Evolutionary conservation across 2,329 filamentous ascomycete species (phyloP), one percentile per base, ranked within the genome.

Genomic region (Arthroderma uncinatum): DNA sequence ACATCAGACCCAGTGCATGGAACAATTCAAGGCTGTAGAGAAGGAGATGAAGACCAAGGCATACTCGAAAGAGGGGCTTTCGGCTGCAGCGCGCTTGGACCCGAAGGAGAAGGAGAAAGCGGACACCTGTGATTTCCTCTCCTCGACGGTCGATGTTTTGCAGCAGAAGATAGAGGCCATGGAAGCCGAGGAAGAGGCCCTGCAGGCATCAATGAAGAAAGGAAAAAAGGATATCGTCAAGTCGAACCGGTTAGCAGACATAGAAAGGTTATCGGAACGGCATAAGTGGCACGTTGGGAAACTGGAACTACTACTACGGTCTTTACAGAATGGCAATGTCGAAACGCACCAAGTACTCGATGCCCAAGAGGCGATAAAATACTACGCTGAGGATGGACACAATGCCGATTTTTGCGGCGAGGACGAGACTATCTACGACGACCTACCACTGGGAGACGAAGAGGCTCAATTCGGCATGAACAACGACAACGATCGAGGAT

Each of bases 21-120:
- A 98, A 76, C 90, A 89, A 68, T 98, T 98, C 82, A 98, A 98
- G 78, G 92, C 91, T n/a, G 93, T 98, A 55, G 93, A 98, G 74
- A 98, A 98, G 79, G 93, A 95, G 68, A 97, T 98, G 93, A 98
- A 98, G 79, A 98, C 93, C 58, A 98, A 98, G 74, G 93, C 93
- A 60, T 98, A 95, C 75, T 97, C 93, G 61, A 97, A 98, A 78
- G 93, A 97, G 74, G 93, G 93, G 47, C 77, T 98, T 63, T 93
- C 89, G 62, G 88, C 92, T 55, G 89, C 90, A 25, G 85, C 89
- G 54, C 94, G 95, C 73, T 81, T 97, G 62, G 93, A 98, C 75
- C 93, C 93, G n/a, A 95, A 91, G 71, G 93, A 97, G 72, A 89
- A 94, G 72, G 92, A 95, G 70, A 95, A 95, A 75, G 79, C 87